phyloP scores from a whole-genome alignment of 139 green algal species.

The Astrephomene gubernaculifera region DNA sequence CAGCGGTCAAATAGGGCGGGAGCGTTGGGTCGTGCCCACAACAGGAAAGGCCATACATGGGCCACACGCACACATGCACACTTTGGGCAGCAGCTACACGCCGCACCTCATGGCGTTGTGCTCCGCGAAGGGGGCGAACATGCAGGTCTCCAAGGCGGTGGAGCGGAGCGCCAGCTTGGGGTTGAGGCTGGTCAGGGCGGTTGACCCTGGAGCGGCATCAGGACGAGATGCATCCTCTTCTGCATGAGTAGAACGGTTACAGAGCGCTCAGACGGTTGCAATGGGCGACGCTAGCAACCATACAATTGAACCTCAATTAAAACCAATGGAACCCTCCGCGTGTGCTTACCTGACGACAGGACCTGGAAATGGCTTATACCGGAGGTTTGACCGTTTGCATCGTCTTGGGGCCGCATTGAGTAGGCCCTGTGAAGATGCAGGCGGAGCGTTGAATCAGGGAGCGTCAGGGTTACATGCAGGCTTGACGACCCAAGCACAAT shows the following conservation, averaged over 20 bases:
- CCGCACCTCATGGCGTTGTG: conserved; percentile 31
- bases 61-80: neutral
- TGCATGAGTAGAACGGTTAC: neutral
- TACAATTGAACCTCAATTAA: too few species aligned
- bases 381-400: too few species aligned
- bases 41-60: neutral
- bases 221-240: conserved; percentile 1
- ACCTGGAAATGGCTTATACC: too few species aligned
- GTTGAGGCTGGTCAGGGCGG: conserved; percentile 27
- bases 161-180: neutral
- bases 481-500: too few species aligned
- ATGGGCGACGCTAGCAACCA: too few species aligned
- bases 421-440: too few species aligned
- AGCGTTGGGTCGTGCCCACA: neutral
- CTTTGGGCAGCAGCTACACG: neutral
- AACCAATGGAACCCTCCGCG: too few species aligned
- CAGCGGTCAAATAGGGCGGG: neutral
- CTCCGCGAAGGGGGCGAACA: conserved; percentile 19
- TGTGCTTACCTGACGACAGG: too few species aligned
- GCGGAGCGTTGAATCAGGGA: too few species aligned
- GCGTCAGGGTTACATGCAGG: too few species aligned
- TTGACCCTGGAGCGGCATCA: neutral
- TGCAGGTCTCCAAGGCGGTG: neutral
- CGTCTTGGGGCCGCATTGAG: too few species aligned
- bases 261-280: neutral